Percentiles rank a stretch among this genome's conserved stretches.
phyloP scores from a whole-genome alignment of 164 flowering plant species.

The Buxus sempervirens region DNA sequence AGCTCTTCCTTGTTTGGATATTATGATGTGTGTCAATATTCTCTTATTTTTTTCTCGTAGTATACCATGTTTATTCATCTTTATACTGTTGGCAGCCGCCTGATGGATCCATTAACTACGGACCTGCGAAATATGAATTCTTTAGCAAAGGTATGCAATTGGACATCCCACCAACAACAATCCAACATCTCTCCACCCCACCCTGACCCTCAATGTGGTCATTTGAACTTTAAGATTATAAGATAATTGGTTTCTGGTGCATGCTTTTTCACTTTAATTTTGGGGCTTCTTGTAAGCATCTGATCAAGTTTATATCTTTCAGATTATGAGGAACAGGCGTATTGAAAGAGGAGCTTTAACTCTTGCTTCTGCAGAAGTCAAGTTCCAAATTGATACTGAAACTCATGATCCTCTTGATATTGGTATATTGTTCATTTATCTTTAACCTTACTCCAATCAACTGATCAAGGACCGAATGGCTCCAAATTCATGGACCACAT shows the following conservation, averaged over 20 bases:
- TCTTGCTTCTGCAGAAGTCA: slow-evolving; percentile 99
- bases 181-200: too few species aligned
- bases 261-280: neutral
- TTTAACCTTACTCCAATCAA: neutral
- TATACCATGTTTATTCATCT: neutral
- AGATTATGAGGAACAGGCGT: slow-evolving; percentile 93
- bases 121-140: slow-evolving; percentile 89
- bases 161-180: too few species aligned
- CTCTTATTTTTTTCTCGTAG: neutral
- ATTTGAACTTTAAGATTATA: too few species aligned
- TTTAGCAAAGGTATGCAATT: slow-evolving; percentile 74
- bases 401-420: slow-evolving; percentile 99
- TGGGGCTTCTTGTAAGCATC: slow-evolving; percentile 3
- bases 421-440: slow-evolving; percentile 43
- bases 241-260: neutral
- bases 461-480: neutral
- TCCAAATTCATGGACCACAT: neutral
- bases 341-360: slow-evolving; percentile 97
- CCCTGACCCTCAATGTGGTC: too few species aligned
- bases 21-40: neutral
- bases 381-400: slow-evolving; percentile 97
- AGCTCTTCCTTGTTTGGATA: too few species aligned
- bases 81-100: slow-evolving; percentile 53
- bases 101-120: slow-evolving; percentile 79
- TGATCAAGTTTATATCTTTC: slow-evolving; percentile 17